phyloP scores from a whole-genome alignment of 176 grass and related monocot species.

The Eragrostis nindensis region DNA sequence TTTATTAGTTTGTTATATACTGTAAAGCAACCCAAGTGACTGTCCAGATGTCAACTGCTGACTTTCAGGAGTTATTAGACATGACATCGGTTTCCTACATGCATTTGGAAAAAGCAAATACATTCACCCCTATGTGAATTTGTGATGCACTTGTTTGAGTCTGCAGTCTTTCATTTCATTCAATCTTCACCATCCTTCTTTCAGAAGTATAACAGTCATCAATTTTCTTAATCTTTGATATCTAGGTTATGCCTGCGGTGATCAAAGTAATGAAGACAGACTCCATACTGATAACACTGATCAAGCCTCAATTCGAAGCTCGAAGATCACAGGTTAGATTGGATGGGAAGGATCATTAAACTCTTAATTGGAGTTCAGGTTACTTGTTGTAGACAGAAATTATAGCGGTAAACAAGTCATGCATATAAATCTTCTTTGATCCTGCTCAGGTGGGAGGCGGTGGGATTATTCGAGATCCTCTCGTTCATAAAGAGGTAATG shows the following conservation, averaged over 20 bases:
- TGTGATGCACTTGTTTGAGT: background rate
- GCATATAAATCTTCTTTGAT: constrained; percentile 22
- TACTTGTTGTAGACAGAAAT: background rate
- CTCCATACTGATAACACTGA: constrained; percentile 80
- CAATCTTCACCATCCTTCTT: constrained; percentile 1
- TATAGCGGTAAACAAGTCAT: background rate
- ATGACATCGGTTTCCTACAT: constrained; percentile 4
- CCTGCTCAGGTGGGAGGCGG: constrained; percentile 77
- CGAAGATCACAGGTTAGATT: constrained; percentile 69
- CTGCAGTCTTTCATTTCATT: background rate
- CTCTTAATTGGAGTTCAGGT: background rate
- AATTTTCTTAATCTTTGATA: constrained; percentile 22
- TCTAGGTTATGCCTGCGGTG: constrained; percentile 93
- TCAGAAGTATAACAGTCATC: background rate
- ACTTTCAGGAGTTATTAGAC: background rate
- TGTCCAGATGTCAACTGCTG: background rate
- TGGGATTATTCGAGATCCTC: constrained; percentile 90
- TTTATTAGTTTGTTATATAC: background rate
- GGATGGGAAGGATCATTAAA: constrained; percentile 1
- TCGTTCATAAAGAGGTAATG: constrained; percentile 90
- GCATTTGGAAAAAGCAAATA: background rate
- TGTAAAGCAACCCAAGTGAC: constrained; percentile 22
- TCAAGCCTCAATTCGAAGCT: constrained; percentile 97
- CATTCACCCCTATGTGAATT: background rate
- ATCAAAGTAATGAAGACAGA: constrained; percentile 90